Evolutionary conservation across 768 basidiomycete species (phyloP).

Genomic region (Roridomyces roridus): DNA sequence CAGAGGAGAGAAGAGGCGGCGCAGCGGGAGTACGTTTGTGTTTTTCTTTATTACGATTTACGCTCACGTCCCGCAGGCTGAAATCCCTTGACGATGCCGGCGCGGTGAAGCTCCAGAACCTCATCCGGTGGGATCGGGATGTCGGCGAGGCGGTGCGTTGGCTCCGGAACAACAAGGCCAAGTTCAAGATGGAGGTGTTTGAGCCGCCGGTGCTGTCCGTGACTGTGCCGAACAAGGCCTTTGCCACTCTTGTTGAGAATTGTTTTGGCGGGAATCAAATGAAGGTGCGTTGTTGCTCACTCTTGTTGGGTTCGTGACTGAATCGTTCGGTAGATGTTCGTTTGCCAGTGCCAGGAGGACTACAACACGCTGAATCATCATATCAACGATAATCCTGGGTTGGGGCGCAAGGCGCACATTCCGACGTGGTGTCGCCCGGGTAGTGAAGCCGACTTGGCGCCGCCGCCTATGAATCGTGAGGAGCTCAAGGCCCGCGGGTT

Average conservation of each 20-base stretch:
- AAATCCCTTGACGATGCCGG: slow-evolving; percentile 59
- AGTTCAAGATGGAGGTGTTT: slow-evolving; percentile 83
- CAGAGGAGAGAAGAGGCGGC: slow-evolving; percentile 26
- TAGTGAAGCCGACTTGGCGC: slow-evolving; percentile 40
- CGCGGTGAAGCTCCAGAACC: slow-evolving; percentile 61
- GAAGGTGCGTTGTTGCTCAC: slow-evolving; percentile 52
- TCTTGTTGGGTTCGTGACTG: background rate
- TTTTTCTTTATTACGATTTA: background rate
- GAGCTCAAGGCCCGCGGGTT: slow-evolving; percentile 73
- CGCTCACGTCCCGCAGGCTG: slow-evolving; percentile 46
- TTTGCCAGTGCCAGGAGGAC: slow-evolving; percentile 85
- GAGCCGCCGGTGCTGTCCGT: slow-evolving; percentile 84
- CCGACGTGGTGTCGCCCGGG: slow-evolving; percentile 70
- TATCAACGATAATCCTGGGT: slow-evolving; percentile 67
- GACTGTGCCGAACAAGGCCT: slow-evolving; percentile 66
- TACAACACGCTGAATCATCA: slow-evolving; percentile 71
- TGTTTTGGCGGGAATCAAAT: slow-evolving; percentile 66
- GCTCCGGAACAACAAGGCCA: slow-evolving; percentile 68
- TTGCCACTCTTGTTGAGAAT: slow-evolving; percentile 74
- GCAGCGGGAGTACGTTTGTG: background rate
- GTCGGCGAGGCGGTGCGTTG: slow-evolving; percentile 72
- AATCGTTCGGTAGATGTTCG: slow-evolving; percentile 67
- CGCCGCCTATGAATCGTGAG: slow-evolving; percentile 63
- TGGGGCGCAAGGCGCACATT: slow-evolving; percentile 58
- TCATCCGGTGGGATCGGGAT: slow-evolving; percentile 61